Evolutionary conservation across 441 rosid species (phyloP).

Genomic region (Lepidium campestre): DNA sequence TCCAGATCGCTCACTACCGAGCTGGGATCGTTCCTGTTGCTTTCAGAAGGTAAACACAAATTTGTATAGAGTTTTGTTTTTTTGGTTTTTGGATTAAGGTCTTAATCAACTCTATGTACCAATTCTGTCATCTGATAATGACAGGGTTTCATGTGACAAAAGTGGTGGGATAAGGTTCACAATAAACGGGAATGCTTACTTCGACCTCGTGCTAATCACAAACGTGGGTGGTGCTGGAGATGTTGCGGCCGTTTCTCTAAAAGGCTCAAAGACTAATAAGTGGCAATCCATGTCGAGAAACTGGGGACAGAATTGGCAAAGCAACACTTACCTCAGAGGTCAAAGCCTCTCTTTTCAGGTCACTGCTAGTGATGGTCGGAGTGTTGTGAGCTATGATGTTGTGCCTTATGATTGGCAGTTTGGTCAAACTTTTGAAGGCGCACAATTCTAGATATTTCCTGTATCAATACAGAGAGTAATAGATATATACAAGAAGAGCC

Average conservation of each 20-base stretch:
- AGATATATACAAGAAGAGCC: neutral
- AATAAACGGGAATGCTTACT: conserved; percentile 57
- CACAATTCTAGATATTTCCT: conserved; percentile 44
- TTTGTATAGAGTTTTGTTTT: no score
- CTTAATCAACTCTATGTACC: neutral
- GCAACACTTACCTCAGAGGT: conserved; percentile 48
- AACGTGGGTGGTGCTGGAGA: conserved; percentile 79
- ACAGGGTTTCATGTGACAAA: conserved; percentile 28
- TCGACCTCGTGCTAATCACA: conserved; percentile 55
- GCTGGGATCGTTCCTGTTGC: conserved; percentile 31
- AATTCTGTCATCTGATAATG: neutral
- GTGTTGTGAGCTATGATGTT: conserved; percentile 41
- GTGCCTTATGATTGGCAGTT: conserved; percentile 51
- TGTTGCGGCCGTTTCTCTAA: conserved; percentile 44
- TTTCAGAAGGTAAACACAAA: conserved; percentile 20
- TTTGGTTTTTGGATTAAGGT: no score
- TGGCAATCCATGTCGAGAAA: conserved; percentile 70
- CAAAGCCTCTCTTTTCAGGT: conserved; percentile 55
- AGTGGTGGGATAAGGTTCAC: conserved; percentile 68
- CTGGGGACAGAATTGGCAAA: conserved; percentile 84
- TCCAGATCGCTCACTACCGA: conserved; percentile 25
- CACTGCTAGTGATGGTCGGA: conserved; percentile 43
- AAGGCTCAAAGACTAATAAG: conserved; percentile 43
- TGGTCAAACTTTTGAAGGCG: conserved; percentile 57
- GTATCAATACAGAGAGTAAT: neutral